phyloP scores from a whole-genome alignment of 1,139 yeast genomes.

The Oligophagozyma castellii region DNA sequence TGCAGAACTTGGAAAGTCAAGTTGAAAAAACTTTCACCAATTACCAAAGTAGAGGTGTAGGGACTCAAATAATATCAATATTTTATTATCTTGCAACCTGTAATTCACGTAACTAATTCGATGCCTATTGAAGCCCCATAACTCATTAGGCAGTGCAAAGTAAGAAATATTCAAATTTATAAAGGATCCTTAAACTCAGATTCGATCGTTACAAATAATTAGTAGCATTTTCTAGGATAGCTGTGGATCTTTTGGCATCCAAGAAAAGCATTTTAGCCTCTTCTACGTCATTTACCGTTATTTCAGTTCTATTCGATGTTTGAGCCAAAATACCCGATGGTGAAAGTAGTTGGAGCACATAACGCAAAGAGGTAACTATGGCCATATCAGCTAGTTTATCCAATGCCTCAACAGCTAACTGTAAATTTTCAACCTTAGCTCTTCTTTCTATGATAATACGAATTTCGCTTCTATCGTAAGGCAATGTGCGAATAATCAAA shows the following conservation, averaged over 20 bases:
- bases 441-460: conserved; percentile 71
- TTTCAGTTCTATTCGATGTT: conserved; percentile 59
- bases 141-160: too few relatives aligned
- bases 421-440: conserved; percentile 59
- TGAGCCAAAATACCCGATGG: conserved; percentile 81
- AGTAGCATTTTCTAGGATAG: conserved; percentile 41
- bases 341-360: conserved; percentile 78
- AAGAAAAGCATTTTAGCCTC: conserved; percentile 78
- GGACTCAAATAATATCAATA: conserved; percentile 1
- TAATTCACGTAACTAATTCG: background rate
- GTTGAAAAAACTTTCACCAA: conserved; percentile 2
- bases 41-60: background rate
- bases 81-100: background rate
- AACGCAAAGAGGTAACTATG: conserved; percentile 65
- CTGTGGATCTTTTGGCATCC: conserved; percentile 79
- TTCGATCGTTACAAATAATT: conserved; percentile 16
- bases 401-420: conserved; percentile 52
- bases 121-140: too few relatives aligned
- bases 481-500: conserved; percentile 80
- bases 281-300: conserved; percentile 58
- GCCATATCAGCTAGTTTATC: conserved; percentile 64
- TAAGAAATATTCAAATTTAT: too few relatives aligned
- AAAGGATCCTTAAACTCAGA: too few relatives aligned
- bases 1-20: conserved; percentile 32
- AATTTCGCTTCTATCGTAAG: conserved; percentile 75